Evolutionary conservation across 805 yeast genomes (phyloP).

Genomic region (Saccharomyces jurei): DNA sequence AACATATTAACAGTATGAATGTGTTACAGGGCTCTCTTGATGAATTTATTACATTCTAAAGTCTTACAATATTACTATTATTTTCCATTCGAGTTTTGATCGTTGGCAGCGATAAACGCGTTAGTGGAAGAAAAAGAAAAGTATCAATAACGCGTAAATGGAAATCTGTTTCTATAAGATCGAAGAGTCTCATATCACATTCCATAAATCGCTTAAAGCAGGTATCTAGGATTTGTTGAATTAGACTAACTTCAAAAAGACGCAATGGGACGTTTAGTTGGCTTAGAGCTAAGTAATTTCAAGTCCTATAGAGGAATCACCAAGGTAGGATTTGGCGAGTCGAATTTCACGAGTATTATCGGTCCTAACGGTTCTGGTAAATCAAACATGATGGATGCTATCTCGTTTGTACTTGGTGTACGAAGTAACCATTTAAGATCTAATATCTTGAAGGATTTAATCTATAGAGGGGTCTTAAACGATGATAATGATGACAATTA

Average conservation of each 20-base stretch:
- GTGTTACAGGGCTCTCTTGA: too few species aligned
- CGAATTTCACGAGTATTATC: conserved; percentile 79
- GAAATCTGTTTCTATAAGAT: background rate
- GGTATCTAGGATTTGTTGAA: background rate
- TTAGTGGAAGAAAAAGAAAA: background rate
- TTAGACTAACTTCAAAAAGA: background rate
- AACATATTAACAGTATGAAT: too few species aligned
- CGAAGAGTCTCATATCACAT: background rate
- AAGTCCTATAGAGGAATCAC: conserved; percentile 81
- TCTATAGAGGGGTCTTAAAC: conserved; percentile 56
- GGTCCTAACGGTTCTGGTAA: conserved; percentile 99
- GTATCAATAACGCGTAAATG: background rate
- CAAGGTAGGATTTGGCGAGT: conserved; percentile 72
- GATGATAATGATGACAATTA: conserved; percentile 22
- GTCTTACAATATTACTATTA: background rate
- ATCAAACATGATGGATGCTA: conserved; percentile 95
- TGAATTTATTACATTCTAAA: background rate
- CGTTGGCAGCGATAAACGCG: background rate
- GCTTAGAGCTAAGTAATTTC: conserved; percentile 76
- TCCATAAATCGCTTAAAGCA: background rate
- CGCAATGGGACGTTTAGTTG: conserved; percentile 72
- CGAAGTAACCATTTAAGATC: conserved; percentile 71
- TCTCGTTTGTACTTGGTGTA: conserved; percentile 88
- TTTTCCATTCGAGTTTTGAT: too few species aligned
- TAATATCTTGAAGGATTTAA: conserved; percentile 59